A percentile compares a stretch with the other conserved stretches of the same genome.
Evolutionary conservation across 192 early-diverging fungal genomes (phyloP).

Genomic region (Coemansia sp.): DNA sequence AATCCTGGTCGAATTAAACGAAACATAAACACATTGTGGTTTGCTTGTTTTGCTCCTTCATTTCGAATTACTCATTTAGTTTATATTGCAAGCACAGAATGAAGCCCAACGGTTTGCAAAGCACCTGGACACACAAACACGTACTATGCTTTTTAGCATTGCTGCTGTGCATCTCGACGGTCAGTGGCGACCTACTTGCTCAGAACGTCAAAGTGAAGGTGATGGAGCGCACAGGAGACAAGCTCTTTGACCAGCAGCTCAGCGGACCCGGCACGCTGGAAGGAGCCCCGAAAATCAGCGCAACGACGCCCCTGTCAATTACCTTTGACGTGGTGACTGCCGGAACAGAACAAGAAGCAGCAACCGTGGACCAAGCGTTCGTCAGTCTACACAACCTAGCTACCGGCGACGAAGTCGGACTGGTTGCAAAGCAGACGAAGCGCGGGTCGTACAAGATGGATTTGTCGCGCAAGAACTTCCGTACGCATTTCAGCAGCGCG

Average conservation of each 20-base stretch:
- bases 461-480: constrained; percentile 37
- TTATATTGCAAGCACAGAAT: background rate
- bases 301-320: constrained; percentile 34
- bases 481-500: constrained; percentile 17
- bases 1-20: no score
- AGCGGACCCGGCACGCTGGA: constrained; percentile 17
- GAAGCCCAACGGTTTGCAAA: background rate
- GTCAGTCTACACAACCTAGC: constrained; percentile 36
- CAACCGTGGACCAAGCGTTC: constrained; percentile 42
- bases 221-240: constrained; percentile 52
- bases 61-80: background rate
- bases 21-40: no score
- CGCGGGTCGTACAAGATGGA: constrained; percentile 33
- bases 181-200: constrained; percentile 12
- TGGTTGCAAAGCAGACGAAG: constrained; percentile 25
- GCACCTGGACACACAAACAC: constrained; percentile 6
- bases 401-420: constrained; percentile 26
- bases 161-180: constrained; percentile 7
- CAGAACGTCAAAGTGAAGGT: constrained; percentile 33
- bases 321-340: constrained; percentile 16
- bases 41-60: background rate
- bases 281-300: constrained; percentile 22
- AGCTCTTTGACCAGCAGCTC: constrained; percentile 32
- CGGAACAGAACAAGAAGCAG: constrained; percentile 1
- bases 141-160: constrained; percentile 10